Evolutionary conservation across 106 monocot species (phyloP).

Genomic region (Hemerocallis citrina): DNA sequence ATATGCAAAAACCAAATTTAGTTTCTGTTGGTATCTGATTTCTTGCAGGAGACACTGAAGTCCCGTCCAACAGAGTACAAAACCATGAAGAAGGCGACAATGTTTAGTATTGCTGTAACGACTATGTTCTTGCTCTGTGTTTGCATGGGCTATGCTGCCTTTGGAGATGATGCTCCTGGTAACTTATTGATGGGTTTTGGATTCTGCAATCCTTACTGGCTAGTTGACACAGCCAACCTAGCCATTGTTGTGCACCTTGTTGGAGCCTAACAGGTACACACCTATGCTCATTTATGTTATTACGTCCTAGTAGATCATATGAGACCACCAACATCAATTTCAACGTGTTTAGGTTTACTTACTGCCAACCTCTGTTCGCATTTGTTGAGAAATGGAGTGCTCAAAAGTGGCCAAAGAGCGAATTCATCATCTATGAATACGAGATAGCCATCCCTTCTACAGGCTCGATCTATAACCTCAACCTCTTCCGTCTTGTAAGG

Average conservation of each 20-base stretch:
- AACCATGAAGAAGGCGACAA: conserved; percentile 31
- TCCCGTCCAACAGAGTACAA: conserved; percentile 33
- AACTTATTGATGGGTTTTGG: conserved; percentile 36
- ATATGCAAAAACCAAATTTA: neutral
- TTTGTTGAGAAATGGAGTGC: conserved; percentile 8
- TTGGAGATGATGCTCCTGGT: conserved; percentile 27
- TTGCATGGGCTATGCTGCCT: conserved; percentile 36
- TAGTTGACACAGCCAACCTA: conserved; percentile 13
- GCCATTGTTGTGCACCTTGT: conserved; percentile 13
- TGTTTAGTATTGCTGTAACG: conserved; percentile 21
- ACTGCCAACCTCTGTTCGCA: conserved; percentile 10
- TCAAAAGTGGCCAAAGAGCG: conserved; percentile 1
- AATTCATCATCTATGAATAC: conserved; percentile 7
- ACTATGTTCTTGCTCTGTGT: conserved; percentile 38
- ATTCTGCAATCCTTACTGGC: conserved; percentile 23
- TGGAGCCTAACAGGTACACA: conserved; percentile 17
- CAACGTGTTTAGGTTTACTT: conserved; percentile 3
- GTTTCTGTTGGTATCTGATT: neutral
- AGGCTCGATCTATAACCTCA: neutral
- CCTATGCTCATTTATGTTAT: too few species aligned
- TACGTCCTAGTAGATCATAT: neutral
- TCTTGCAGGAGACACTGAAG: conserved; percentile 27
- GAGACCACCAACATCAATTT: too few species aligned
- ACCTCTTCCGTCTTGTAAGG: conserved; percentile 13
- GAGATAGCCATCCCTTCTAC: conserved; percentile 4